Percentiles rank a stretch among this genome's conserved stretches.
phyloP scores from a whole-genome alignment of 2,329 filamentous ascomycete genomes.

The Verticillium alfalfae region DNA sequence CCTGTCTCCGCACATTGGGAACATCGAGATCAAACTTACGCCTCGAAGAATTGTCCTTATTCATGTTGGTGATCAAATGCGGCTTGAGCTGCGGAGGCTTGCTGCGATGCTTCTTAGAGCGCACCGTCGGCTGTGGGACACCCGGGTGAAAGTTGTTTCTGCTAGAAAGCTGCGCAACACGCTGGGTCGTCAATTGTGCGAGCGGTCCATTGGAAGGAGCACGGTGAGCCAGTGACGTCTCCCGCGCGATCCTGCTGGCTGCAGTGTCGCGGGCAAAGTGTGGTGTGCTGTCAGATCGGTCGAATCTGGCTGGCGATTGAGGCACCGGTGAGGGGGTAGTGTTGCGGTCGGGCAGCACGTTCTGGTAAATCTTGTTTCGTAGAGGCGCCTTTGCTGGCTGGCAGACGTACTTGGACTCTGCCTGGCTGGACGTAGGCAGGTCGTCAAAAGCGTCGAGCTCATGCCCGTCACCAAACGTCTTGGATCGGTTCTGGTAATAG shows the following conservation, averaged over 20 bases:
- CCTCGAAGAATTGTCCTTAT: constrained; percentile 68
- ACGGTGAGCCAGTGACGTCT: constrained; percentile 56
- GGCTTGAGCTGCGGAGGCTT: constrained; percentile 65
- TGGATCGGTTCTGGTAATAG: constrained; percentile 34
- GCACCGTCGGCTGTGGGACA: constrained; percentile 33
- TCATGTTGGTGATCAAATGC: constrained; percentile 82
- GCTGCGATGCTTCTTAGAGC: constrained; percentile 48
- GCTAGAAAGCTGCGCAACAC: constrained; percentile 46
- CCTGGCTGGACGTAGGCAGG: constrained; percentile 76
- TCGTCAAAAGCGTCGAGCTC: constrained; percentile 95
- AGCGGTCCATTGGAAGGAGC: constrained; percentile 48
- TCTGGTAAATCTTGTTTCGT: constrained; percentile 52
- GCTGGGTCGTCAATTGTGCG: constrained; percentile 49
- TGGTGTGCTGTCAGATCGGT: constrained; percentile 45
- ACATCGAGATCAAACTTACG: constrained; percentile 47
- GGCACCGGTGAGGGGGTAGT: constrained; percentile 49
- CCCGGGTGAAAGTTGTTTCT: constrained; percentile 41
- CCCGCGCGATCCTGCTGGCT: constrained; percentile 59
- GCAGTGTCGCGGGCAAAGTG: constrained; percentile 62
- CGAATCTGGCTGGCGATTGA: constrained; percentile 42
- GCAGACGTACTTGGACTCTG: constrained; percentile 79
- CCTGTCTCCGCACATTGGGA: neutral
- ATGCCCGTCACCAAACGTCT: constrained; percentile 84
- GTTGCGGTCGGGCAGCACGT: constrained; percentile 47
- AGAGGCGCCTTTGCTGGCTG: constrained; percentile 65